phyloP scores from a whole-genome alignment of 2,329 filamentous ascomycete species.

The Sclerotinia borealis region DNA sequence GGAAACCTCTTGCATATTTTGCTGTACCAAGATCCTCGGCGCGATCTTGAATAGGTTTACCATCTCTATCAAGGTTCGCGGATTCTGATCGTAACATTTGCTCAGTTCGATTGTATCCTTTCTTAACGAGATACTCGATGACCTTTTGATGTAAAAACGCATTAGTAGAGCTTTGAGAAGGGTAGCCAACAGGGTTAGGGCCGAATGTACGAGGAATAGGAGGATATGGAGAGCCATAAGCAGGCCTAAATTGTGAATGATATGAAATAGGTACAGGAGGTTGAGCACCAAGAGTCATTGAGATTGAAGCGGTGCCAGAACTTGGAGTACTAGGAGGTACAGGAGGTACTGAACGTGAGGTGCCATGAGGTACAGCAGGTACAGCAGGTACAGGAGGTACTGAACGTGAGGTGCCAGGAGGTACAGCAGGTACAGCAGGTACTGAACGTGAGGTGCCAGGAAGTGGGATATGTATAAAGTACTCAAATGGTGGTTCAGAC shows the following conservation, averaged over 20 bases:
- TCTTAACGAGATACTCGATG: slow-evolving; percentile 91
- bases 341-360: background rate
- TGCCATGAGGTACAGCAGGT: too few species aligned
- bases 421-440: too few species aligned
- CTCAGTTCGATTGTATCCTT: slow-evolving; percentile 89
- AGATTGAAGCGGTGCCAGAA: background rate
- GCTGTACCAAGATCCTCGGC: slow-evolving; percentile 66
- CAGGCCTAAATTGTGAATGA: background rate
- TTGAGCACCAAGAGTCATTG: background rate
- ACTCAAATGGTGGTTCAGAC: background rate
- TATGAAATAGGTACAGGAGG: background rate
- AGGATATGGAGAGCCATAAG: background rate
- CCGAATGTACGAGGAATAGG: background rate
- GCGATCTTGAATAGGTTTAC: slow-evolving; percentile 61
- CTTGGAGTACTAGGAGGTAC: background rate
- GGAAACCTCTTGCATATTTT: slow-evolving; percentile 72
- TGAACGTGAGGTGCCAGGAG: background rate
- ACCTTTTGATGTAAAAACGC: slow-evolving; percentile 45
- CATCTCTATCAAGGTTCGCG: slow-evolving; percentile 72
- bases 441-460: background rate
- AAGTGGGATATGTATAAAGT: background rate
- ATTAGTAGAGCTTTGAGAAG: background rate
- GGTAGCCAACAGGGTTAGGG: too few species aligned
- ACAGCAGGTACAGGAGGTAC: background rate
- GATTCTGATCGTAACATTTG: slow-evolving; percentile 89